A percentile compares a stretch with the other conserved stretches of the same genome.
Conservation (phyloP, 305 asterid species). For the Fraxinus sp. region DNA sequence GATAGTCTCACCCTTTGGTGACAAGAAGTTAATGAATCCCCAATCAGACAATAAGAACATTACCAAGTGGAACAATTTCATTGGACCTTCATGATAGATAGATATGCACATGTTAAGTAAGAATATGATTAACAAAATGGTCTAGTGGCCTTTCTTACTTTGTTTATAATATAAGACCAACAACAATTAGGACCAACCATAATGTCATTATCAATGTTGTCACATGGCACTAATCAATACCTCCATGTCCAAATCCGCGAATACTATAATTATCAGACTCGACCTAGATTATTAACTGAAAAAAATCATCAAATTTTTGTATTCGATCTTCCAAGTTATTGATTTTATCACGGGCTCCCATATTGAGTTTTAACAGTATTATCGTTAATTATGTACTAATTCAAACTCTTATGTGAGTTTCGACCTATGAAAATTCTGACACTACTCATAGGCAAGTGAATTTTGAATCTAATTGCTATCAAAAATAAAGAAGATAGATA, state of each 20-base stretch:
- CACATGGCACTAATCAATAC: slow-evolving; percentile 50
- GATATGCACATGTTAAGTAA: not conserved
- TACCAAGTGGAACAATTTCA: slow-evolving; percentile 19
- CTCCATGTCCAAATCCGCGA: slow-evolving; percentile 16
- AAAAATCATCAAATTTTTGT: not conserved
- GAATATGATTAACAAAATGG: not conserved
- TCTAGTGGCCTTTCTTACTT: slow-evolving; percentile 27
- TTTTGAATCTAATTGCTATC: not conserved
- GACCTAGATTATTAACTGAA: not conserved
- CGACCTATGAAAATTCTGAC: not conserved
- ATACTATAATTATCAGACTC: not conserved
- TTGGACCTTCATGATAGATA: slow-evolving; percentile 21
- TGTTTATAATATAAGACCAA: slow-evolving; percentile 23
- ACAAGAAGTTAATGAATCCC: not conserved
- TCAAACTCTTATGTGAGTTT: not conserved
- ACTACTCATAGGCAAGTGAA: not conserved
- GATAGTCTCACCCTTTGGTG: slow-evolving; percentile 21
- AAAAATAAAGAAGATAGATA: not conserved
- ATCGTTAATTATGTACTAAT: not conserved
- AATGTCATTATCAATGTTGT: slow-evolving; percentile 44
- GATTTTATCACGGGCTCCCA: not conserved
- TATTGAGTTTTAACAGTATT: not conserved
- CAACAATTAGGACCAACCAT: slow-evolving; percentile 32
- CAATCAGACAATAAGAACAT: not conserved
- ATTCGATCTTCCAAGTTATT: not conserved